Evolutionary conservation across 139 green algal species (phyloP).

Genomic region (Coelastrella sp.): DNA sequence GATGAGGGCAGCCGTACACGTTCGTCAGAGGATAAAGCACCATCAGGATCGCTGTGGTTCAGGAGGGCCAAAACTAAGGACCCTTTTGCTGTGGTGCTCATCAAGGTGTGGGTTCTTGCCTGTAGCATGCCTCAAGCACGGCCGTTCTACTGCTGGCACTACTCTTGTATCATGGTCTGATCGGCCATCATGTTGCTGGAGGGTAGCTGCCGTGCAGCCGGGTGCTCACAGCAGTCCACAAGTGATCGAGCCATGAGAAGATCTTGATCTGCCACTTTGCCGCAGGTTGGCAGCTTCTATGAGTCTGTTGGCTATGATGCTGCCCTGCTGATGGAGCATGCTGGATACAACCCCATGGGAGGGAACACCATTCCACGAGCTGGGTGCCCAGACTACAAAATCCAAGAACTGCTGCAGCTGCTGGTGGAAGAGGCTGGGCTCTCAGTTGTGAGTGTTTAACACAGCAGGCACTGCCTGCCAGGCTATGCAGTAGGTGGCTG

Average conservation of each 20-base stretch:
- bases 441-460: constrained; percentile 59
- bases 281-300: constrained; percentile 90
- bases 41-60: background rate
- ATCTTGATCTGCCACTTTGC: background rate
- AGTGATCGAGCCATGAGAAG: background rate
- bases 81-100: background rate
- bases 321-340: constrained; percentile 85
- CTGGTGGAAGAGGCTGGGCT: constrained; percentile 71
- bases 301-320: constrained; percentile 89
- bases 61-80: background rate
- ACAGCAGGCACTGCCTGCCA: background rate
- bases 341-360: constrained; percentile 86
- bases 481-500: background rate
- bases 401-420: constrained; percentile 69
- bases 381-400: constrained; percentile 80
- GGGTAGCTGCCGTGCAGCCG: no score
- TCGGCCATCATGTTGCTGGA: background rate
- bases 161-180: background rate
- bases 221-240: background rate
- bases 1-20: background rate
- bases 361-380: constrained; percentile 66
- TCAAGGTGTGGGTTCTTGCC: background rate
- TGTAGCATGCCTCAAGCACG: background rate
- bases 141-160: background rate
- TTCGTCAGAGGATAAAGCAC: no score